phyloP scores from a whole-genome alignment of 1,139 yeast genomes.

The Kodamaea anthophila region DNA sequence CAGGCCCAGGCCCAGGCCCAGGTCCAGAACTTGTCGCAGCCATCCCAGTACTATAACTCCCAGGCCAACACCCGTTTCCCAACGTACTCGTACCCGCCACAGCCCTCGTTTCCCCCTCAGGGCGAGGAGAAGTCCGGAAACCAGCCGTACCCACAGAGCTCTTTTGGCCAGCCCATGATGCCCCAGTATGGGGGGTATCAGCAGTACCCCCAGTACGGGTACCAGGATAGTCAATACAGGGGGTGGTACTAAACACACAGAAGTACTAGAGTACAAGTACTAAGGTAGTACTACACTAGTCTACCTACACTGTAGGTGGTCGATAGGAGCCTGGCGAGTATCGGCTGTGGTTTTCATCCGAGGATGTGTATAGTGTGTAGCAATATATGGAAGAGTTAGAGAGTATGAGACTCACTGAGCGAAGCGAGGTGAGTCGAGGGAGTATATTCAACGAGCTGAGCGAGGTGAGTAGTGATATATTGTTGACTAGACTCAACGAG shows the following conservation, averaged over 20 bases:
- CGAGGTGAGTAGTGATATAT: too few species aligned
- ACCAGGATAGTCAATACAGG: constrained; percentile 41
- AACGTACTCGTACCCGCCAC: constrained; percentile 33
- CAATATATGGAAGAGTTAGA: too few species aligned
- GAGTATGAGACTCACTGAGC: too few species aligned
- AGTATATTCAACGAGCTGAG: too few species aligned
- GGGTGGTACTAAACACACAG: constrained; percentile 12
- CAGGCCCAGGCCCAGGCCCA: constrained; percentile 3
- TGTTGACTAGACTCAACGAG: too few species aligned
- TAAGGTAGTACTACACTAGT: too few species aligned
- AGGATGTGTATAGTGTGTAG: too few species aligned
- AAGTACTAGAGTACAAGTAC: too few species aligned
- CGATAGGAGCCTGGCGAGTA: too few species aligned
- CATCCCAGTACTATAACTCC: constrained; percentile 31
- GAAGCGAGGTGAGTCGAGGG: too few species aligned
- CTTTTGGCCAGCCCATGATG: constrained; percentile 31
- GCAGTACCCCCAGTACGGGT: constrained; percentile 48
- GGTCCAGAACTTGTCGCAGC: constrained; percentile 13
- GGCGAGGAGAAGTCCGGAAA: constrained; percentile 24
- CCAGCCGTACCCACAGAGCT: constrained; percentile 22
- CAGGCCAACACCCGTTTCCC: constrained; percentile 36
- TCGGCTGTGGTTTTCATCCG: too few species aligned
- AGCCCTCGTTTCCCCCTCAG: constrained; percentile 24
- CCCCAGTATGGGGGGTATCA: constrained; percentile 45
- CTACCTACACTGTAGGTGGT: too few species aligned